These are phyloP conservation scores for Zygnema circumcarinatum DNA, from an alignment of 139 green algal species.

Conservation along the genomic window DNA sequence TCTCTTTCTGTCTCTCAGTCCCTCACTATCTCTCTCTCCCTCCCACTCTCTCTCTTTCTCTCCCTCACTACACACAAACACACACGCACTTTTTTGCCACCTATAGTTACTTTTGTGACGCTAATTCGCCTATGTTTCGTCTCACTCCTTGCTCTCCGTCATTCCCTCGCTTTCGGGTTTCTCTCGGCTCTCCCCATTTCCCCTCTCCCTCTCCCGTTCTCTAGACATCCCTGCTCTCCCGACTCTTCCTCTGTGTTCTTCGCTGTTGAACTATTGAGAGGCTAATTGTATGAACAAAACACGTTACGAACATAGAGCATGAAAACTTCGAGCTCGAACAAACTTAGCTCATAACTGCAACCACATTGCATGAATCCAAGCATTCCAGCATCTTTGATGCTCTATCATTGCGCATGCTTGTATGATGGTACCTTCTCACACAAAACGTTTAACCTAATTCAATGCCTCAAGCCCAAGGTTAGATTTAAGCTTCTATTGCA, in stretches of 20 bases:
- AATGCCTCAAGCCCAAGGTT: too few species aligned
- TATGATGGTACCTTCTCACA: too few species aligned
- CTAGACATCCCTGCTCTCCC: neutral
- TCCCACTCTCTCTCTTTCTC: conserved; percentile 18
- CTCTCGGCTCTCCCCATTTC: neutral
- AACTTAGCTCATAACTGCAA: too few species aligned
- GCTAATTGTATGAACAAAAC: too few species aligned
- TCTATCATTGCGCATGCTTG: too few species aligned
- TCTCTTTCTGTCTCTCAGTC: conserved; percentile 13
- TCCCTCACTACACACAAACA: neutral
- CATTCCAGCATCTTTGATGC: too few species aligned
- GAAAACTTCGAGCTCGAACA: too few species aligned
- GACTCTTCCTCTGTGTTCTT: neutral
- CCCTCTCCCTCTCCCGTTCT: neutral
- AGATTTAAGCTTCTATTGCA: too few species aligned
- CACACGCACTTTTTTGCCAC: neutral
- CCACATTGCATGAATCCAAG: too few species aligned
- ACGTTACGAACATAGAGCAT: too few species aligned
- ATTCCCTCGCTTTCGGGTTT: neutral
- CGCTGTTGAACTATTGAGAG: too few species aligned
- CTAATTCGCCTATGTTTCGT: neutral
- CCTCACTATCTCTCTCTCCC: neutral
- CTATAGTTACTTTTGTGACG: neutral
- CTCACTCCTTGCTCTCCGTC: neutral
- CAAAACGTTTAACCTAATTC: too few species aligned